Evolutionary conservation across 371 early-diverging fungal genomes (phyloP), one percentile per base, ranked within the genome.

Genomic region (Mortierella sp.): DNA sequence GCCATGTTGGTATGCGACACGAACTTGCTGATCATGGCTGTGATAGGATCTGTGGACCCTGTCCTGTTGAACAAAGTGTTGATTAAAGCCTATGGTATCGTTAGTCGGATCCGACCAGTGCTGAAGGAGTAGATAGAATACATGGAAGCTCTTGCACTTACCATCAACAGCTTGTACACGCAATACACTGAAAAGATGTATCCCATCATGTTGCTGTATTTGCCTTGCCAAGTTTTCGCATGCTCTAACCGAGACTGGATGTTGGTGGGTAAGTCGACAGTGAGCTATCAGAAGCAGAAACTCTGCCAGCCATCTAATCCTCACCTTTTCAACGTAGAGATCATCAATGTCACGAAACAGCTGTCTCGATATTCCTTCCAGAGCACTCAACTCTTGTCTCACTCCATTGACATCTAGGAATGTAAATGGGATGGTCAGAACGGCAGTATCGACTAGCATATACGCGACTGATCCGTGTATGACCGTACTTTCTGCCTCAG

Each of bases 101-200:
- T 19, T 46, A 22, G 19, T 13, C 34, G 9, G 28, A 14, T 43
- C 25, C 21, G 27, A 31, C 45, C 17, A n/a, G 39, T 22, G 4
- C 16, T 10, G 39, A 34, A 10, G 34, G 34, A 34, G 4, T 7
- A 34, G 7, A 34, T 34, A 34, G 10, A 10, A 34, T 34, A 49
- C 22, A 37, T 25, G n/a, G 24, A 43, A 10, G 25, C 21, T 17
- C 17, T n/a, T 44, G 28, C 28, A 44, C 80, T 55, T 85, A 92
- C 93, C 85, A 90, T 86, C 37, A 89, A 66, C 25, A 95, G 82
- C 61, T 92, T 95, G 83, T 93, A 96, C 14, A 95, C 61, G 80
- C 98, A 98, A 66, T 96, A 97, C 1, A 89, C 69, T 9, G 94
- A 89, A 66, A 98, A 95, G 27, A 93, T 68, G 57, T 89, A 89